A percentile compares a stretch with the other conserved stretches of the same genome.
Evolutionary conservation across 495 filamentous ascomycete species (phyloP).

Genomic region (Jackrogersella minutella): DNA sequence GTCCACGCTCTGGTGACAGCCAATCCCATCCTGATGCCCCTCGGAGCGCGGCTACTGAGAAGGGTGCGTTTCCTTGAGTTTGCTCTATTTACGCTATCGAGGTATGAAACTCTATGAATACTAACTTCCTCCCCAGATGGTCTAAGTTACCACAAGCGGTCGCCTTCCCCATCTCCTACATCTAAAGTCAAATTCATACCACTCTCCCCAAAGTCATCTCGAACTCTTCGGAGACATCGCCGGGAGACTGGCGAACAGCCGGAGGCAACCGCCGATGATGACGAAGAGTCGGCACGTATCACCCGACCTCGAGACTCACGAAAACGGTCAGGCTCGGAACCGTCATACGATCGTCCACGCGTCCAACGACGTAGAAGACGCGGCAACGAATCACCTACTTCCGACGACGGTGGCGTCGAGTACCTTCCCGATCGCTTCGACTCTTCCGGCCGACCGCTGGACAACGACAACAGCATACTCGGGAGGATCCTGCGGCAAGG

Average conservation of each 20-base stretch:
- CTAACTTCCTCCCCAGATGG: slow-evolving; percentile 45
- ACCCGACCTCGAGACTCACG: slow-evolving; percentile 22
- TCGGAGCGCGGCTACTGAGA: slow-evolving; percentile 43
- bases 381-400: slow-evolving; percentile 22
- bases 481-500: slow-evolving; percentile 19
- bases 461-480: slow-evolving; percentile 12
- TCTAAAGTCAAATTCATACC: slow-evolving; percentile 56
- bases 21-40: slow-evolving; percentile 39
- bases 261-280: not conserved
- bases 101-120: slow-evolving; percentile 11
- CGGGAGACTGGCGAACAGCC: slow-evolving; percentile 26
- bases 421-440: slow-evolving; percentile 73
- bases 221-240: slow-evolving; percentile 50
- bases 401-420: slow-evolving; percentile 50
- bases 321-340: slow-evolving; percentile 47
- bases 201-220: slow-evolving; percentile 52
- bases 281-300: slow-evolving; percentile 13
- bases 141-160: slow-evolving; percentile 42
- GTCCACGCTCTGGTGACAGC: slow-evolving; percentile 39
- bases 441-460: slow-evolving; percentile 60
- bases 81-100: slow-evolving; percentile 5
- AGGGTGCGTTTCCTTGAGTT: slow-evolving; percentile 50
- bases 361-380: slow-evolving; percentile 28
- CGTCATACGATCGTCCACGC: slow-evolving; percentile 43
- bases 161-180: slow-evolving; percentile 15